Evolutionary conservation across 1,284 basidiomycete genomes (phyloP).

Genomic region (Tilletia caries): DNA sequence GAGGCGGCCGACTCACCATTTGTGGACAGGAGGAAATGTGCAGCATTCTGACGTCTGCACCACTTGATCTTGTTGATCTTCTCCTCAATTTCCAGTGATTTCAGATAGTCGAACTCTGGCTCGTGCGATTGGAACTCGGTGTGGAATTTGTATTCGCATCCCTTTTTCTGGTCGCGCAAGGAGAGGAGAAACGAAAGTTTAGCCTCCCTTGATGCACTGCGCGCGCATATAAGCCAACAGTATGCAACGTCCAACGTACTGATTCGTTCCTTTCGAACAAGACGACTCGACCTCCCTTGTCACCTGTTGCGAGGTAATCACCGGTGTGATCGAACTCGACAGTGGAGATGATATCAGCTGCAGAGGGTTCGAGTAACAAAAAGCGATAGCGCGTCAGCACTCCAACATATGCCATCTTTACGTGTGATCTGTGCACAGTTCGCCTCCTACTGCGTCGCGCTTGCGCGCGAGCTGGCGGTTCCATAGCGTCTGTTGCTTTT

Average conservation of each 20-base stretch:
- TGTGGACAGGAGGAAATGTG: conserved; percentile 94
- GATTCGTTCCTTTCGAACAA: conserved; percentile 97
- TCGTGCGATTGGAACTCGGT: conserved; percentile 99
- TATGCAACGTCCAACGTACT: conserved; percentile 61
- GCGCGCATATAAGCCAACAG: too few relatives aligned
- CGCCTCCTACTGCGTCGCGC: too few relatives aligned
- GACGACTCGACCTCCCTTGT: conserved; percentile 96
- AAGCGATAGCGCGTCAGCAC: neutral
- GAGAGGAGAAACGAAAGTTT: conserved; percentile 8
- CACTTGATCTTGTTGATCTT: conserved; percentile 99
- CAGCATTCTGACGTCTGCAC: conserved; percentile 96
- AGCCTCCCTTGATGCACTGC: neutral
- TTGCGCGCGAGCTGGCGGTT: too few relatives aligned
- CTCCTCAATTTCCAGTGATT: conserved; percentile 99
- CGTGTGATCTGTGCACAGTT: neutral
- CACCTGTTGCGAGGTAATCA: conserved; percentile 97
- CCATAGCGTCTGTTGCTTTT: too few relatives aligned
- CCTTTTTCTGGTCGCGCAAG: conserved; percentile 71
- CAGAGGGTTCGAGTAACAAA: conserved; percentile 59
- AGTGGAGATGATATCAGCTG: conserved; percentile 73
- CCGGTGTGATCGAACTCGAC: conserved; percentile 99
- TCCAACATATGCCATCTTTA: neutral
- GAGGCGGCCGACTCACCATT: conserved; percentile 60
- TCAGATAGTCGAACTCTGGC: conserved; percentile 99
- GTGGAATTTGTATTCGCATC: conserved; percentile 99